Percentiles rank a stretch among this genome's conserved stretches.
Conservation (phyloP, 352 stramenopile species). For the Globisporangium mamillatum region DNA sequence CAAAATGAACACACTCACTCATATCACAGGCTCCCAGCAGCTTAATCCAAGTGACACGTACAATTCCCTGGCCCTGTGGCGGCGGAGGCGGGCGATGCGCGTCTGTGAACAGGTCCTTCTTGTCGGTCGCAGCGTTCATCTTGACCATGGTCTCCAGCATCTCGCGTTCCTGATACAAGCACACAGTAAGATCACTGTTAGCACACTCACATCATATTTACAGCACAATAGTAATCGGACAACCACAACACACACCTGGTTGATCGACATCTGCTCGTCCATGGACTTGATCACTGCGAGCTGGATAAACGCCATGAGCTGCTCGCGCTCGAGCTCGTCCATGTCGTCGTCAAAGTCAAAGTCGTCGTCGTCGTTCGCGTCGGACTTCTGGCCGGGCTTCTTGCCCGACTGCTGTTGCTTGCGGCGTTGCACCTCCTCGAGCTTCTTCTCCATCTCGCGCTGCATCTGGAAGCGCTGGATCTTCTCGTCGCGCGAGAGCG, state of each 20-base stretch:
- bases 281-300: constrained; percentile 72
- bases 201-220: neutral
- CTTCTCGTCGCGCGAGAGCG: constrained; percentile 73
- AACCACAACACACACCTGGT: constrained; percentile 34
- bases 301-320: constrained; percentile 81
- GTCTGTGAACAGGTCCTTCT: constrained; percentile 70
- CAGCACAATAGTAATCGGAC: neutral
- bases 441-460: constrained; percentile 71
- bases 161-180: constrained; percentile 43
- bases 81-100: constrained; percentile 55
- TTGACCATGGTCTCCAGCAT: constrained; percentile 88
- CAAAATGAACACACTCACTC: neutral
- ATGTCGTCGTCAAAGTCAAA: constrained; percentile 53
- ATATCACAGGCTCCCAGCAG: neutral
- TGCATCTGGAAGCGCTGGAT: constrained; percentile 80
- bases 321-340: constrained; percentile 78
- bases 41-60: constrained; percentile 26
- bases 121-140: constrained; percentile 63
- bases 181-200: neutral
- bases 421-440: constrained; percentile 50
- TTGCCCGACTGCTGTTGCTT: constrained; percentile 27
- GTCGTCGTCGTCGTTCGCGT: constrained; percentile 28
- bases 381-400: constrained; percentile 18
- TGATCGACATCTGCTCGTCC: constrained; percentile 70
- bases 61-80: constrained; percentile 70